These are phyloP conservation scores for Gypsophila paniculata DNA, from an alignment of 179 eudicot genomes.

Conservation along the genomic window DNA sequence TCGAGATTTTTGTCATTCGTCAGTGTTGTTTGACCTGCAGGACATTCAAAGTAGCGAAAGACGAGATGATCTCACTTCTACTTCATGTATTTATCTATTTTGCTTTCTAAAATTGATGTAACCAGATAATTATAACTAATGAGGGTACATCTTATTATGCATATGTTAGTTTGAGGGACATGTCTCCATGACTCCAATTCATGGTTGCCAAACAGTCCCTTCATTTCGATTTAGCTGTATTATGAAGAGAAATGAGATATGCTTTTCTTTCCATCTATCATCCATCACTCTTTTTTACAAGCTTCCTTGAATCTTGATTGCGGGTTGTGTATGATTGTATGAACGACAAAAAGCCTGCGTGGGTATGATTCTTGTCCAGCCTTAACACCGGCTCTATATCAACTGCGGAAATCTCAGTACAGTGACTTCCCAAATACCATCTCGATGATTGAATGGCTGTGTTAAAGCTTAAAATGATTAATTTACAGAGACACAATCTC, in stretches of 20 bases:
- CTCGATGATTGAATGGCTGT: not conserved
- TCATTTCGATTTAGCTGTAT: not conserved
- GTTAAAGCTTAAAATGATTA: not conserved
- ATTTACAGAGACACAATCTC: not conserved
- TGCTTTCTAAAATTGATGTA: conserved; percentile 1
- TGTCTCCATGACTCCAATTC: conserved; percentile 7
- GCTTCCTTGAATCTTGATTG: not conserved
- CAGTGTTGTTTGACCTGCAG: conserved; percentile 23
- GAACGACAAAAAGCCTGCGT: not conserved
- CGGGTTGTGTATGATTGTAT: not conserved
- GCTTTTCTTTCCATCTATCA: not conserved
- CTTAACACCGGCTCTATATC: not conserved
- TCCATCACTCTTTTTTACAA: not conserved
- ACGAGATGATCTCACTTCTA: conserved; percentile 19
- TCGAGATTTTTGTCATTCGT: conserved; percentile 10
- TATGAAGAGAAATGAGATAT: conserved; percentile 9
- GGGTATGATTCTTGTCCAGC: not conserved
- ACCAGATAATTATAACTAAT: conserved; percentile 8
- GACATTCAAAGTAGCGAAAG: conserved; percentile 14
- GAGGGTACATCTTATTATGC: conserved; percentile 8
- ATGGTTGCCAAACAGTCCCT: conserved; percentile 11
- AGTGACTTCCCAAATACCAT: too few relatives aligned
- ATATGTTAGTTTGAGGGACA: conserved; percentile 10
- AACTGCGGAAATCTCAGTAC: not conserved
- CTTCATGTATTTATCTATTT: conserved; percentile 21